Evolutionary conservation across 768 basidiomycete genomes (phyloP).

Genomic region (Rubroboletus pulcherrimus): DNA sequence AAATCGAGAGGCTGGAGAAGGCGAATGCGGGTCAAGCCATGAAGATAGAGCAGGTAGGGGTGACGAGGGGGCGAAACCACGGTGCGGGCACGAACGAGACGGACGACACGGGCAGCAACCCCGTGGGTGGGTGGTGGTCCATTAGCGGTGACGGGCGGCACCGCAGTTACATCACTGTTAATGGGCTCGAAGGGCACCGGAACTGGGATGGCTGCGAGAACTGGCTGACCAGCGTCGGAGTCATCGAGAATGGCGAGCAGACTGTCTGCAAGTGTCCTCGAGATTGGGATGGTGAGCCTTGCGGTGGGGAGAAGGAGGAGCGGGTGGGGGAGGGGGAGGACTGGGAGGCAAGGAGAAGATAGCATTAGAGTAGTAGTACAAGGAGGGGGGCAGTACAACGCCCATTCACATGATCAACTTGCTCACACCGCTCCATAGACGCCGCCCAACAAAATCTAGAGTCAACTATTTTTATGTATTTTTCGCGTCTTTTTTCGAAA

Average conservation of each 20-base stretch:
- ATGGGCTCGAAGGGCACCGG: slow-evolving; percentile 23
- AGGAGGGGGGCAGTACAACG: neutral
- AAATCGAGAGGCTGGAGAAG: slow-evolving; percentile 40
- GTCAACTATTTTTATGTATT: slow-evolving; percentile 33
- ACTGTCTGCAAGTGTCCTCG: slow-evolving; percentile 56
- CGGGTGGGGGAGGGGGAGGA: slow-evolving; percentile 69
- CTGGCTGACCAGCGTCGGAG: slow-evolving; percentile 57
- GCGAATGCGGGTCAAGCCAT: slow-evolving; percentile 65
- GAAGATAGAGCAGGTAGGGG: slow-evolving; percentile 66
- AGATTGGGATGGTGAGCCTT: slow-evolving; percentile 63
- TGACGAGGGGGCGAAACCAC: slow-evolving; percentile 38
- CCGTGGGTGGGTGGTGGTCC: slow-evolving; percentile 51
- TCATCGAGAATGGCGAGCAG: slow-evolving; percentile 66
- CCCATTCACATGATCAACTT: neutral
- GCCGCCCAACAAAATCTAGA: neutral
- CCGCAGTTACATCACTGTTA: slow-evolving; percentile 2
- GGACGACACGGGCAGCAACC: slow-evolving; percentile 66
- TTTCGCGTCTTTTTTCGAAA: slow-evolving; percentile 61
- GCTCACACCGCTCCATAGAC: neutral
- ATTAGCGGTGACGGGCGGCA: neutral
- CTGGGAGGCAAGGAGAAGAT: slow-evolving; percentile 47
- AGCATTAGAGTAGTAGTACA: slow-evolving; percentile 17
- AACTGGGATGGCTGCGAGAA: slow-evolving; percentile 65
- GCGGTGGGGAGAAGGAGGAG: slow-evolving; percentile 73
- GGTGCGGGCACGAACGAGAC: slow-evolving; percentile 62